These are phyloP conservation scores for Cynanchum wilfordii DNA, from an alignment of 257 asterid species.

Conservation along the genomic window DNA sequence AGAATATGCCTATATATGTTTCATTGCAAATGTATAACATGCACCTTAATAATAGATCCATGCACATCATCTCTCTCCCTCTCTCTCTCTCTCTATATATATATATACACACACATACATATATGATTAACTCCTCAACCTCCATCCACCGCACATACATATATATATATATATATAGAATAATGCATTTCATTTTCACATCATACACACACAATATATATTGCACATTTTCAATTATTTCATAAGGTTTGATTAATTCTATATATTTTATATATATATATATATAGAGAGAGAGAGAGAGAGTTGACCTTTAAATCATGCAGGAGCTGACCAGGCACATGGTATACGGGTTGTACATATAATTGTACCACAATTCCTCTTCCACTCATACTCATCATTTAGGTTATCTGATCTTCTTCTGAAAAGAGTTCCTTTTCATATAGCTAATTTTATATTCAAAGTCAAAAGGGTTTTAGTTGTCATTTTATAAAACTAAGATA, in stretches of 20 bases:
- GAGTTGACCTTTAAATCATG: background rate
- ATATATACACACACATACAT: too few relatives aligned
- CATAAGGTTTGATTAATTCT: background rate
- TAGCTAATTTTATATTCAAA: background rate
- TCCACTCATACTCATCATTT: background rate
- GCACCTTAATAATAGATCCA: background rate
- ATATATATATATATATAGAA: too few relatives aligned
- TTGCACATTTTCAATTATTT: background rate
- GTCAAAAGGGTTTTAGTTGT: background rate
- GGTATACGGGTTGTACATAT: background rate
- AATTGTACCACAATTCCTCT: conserved; percentile 2
- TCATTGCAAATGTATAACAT: too few relatives aligned
- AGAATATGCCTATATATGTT: too few relatives aligned
- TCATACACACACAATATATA: too few relatives aligned
- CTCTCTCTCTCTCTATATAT: too few relatives aligned
- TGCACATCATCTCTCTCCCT: too few relatives aligned
- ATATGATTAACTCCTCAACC: too few relatives aligned
- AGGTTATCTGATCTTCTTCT: background rate
- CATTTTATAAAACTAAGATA: too few relatives aligned
- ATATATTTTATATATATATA: too few relatives aligned
- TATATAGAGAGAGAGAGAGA: background rate
- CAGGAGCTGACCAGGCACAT: background rate
- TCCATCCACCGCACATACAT: too few relatives aligned
- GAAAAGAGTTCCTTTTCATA: background rate
- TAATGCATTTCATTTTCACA: too few relatives aligned